phyloP scores from a whole-genome alignment of 2,329 filamentous ascomycete species.

The Fusarium sp. region DNA sequence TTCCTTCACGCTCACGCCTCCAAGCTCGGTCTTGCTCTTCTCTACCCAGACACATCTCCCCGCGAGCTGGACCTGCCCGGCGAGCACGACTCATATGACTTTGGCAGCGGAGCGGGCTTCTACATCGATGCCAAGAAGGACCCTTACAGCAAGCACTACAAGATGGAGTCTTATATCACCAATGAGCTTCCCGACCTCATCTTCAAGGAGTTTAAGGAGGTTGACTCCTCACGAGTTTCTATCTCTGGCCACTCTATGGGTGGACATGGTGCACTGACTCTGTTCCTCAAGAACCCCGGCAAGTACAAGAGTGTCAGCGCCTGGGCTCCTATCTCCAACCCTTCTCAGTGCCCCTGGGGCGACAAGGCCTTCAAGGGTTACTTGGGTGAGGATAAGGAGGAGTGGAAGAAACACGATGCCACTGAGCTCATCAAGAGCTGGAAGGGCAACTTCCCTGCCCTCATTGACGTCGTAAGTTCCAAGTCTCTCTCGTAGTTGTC shows the following conservation, averaged over 20 bases:
- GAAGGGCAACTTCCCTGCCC: constrained; percentile 74
- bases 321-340: constrained; percentile 91
- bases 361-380: constrained; percentile 95
- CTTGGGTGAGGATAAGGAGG: constrained; percentile 77
- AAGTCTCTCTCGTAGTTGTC: too few species aligned
- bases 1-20: constrained; percentile 90
- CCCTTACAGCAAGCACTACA: constrained; percentile 82
- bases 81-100: constrained; percentile 90
- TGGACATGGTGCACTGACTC: constrained; percentile 90
- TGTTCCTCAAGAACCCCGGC: constrained; percentile 91
- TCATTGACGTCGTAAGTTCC: constrained; percentile 84
- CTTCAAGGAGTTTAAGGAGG: constrained; percentile 73
- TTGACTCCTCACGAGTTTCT: constrained; percentile 77
- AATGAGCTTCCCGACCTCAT: constrained; percentile 83
- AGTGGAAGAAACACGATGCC: constrained; percentile 91
- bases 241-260: constrained; percentile 98
- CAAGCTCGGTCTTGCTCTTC: constrained; percentile 84
- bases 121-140: constrained; percentile 86
- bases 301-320: constrained; percentile 89
- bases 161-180: constrained; percentile 95
- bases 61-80: constrained; percentile 82
- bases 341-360: constrained; percentile 87
- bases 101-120: constrained; percentile 91
- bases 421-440: constrained; percentile 85
- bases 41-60: constrained; percentile 95